Base-by-base conservation (phyloP, 768 basidiomycete genomes). In the Roridomyces roridus region DNA sequence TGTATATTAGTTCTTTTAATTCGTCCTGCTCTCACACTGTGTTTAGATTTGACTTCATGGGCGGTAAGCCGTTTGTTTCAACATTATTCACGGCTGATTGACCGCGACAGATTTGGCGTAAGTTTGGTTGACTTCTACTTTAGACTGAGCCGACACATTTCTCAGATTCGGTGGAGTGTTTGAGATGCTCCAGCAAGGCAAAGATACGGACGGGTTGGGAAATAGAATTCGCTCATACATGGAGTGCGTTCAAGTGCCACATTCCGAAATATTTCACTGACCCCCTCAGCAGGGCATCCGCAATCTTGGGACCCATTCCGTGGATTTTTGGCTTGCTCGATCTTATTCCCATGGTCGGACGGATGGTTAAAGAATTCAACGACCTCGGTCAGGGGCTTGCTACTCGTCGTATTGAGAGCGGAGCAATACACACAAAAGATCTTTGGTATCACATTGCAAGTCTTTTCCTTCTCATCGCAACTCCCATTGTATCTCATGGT, bases 181-280 rank as follows among this genome's bases (percentile, higher is more conserved):
- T 39, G 72, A 76, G 40, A 59, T 76, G 46, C 51, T 80, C 46
- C 61, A 59, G 0, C 75, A 80, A 65, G 50, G 60, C 39, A 77
- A 76, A 3, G 84, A 85, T 60, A 68, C 69, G 39, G 72, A 75
- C 17, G 70, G 75, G 10, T 66, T 80, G 6, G 80, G 80, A 75
- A 68, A 76, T 18, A 64, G 77, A 17, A 65, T 83, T 10, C 74
- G 79, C 60, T 70, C 68, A 12, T 75, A 75, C 17, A 65, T 82
- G 57, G 68, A 66, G 83, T 84, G 31, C 31, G 31, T 34, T 34
- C 2, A 64, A 55, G 76, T 35, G 18, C 14, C 5, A 5, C 49
- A 25, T 17, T 12, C 5, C n/a, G 26, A 41, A 10, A 6, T 20
- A 9, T 4, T 28, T 8, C 10, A 17, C 23, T 5, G 18, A 48